Evolutionary conservation across 345 rosid genomes (phyloP).

Genomic region (Acer campestre): DNA sequence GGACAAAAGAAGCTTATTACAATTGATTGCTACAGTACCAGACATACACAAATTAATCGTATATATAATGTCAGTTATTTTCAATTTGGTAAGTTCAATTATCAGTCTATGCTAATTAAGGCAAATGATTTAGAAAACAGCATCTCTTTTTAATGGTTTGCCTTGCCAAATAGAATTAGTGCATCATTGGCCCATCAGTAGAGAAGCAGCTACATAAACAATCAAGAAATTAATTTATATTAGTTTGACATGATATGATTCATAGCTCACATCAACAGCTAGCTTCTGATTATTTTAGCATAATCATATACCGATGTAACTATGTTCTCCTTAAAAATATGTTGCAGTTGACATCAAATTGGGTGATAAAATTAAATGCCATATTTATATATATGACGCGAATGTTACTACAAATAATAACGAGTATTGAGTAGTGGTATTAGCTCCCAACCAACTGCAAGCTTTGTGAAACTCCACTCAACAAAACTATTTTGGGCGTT

Average conservation of each 20-base stretch:
- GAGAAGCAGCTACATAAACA: not conserved
- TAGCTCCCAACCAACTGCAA: no score
- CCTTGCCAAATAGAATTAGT: not conserved
- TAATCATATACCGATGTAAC: no score
- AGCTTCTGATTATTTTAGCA: not conserved
- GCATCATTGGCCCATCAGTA: not conserved
- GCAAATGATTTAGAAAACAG: not conserved
- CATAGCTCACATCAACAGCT: not conserved
- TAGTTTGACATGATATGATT: not conserved
- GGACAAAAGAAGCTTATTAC: constrained; percentile 1
- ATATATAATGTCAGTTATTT: not conserved
- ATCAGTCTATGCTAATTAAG: not conserved
- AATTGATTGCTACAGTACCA: not conserved
- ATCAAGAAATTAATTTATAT: no score
- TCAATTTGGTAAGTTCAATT: not conserved
- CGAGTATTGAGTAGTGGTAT: no score
- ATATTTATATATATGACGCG: no score
- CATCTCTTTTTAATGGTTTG: not conserved
- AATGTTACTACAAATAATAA: no score
- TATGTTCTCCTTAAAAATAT: no score
- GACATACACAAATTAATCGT: not conserved
- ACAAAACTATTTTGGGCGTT: no score
- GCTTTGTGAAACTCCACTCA: no score
- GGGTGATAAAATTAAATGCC: no score
- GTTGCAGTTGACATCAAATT: no score